phyloP scores from a whole-genome alignment of 371 early-diverging fungal genomes.

The Mortierella sp. region DNA sequence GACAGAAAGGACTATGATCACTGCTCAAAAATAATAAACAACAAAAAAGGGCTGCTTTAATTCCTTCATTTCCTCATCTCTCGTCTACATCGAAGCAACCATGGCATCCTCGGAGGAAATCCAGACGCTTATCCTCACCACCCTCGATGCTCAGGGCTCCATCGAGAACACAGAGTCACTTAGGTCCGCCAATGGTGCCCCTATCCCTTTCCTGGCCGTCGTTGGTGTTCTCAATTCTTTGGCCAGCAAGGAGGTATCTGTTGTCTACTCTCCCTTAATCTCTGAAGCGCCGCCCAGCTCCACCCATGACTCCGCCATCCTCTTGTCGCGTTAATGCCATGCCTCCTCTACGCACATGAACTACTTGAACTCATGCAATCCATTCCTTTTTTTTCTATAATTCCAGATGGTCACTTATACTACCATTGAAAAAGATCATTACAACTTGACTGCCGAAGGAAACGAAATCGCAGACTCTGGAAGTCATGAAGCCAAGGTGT shows the following conservation, averaged over 20 bases:
- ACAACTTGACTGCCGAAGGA: slow-evolving; percentile 91
- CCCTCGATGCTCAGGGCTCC: slow-evolving; percentile 70
- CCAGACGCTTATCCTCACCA: slow-evolving; percentile 76
- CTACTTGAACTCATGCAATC: background rate
- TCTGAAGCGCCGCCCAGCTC: background rate
- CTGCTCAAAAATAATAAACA: background rate
- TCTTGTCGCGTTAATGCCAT: background rate
- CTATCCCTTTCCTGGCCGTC: slow-evolving; percentile 77
- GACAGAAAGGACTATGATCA: background rate
- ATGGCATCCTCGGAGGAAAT: slow-evolving; percentile 68
- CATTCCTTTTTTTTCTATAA: background rate
- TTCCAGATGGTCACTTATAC: slow-evolving; percentile 86
- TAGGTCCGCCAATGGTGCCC: slow-evolving; percentile 63
- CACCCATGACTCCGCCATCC: background rate
- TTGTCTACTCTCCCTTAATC: background rate
- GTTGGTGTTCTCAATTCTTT: slow-evolving; percentile 91
- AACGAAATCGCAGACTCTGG: slow-evolving; percentile 86
- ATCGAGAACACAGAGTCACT: slow-evolving; percentile 77
- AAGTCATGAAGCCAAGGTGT: slow-evolving; percentile 95
- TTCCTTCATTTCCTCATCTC: slow-evolving; percentile 16
- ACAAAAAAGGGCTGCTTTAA: background rate
- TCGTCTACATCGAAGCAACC: slow-evolving; percentile 9
- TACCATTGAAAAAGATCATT: slow-evolving; percentile 84
- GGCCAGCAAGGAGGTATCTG: slow-evolving; percentile 84
- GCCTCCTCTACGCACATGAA: background rate